Evolutionary conservation across 2,329 filamentous ascomycete species (phyloP), one percentile per base, ranked within the genome.

Genomic region (Diaporthe citriasiana): DNA sequence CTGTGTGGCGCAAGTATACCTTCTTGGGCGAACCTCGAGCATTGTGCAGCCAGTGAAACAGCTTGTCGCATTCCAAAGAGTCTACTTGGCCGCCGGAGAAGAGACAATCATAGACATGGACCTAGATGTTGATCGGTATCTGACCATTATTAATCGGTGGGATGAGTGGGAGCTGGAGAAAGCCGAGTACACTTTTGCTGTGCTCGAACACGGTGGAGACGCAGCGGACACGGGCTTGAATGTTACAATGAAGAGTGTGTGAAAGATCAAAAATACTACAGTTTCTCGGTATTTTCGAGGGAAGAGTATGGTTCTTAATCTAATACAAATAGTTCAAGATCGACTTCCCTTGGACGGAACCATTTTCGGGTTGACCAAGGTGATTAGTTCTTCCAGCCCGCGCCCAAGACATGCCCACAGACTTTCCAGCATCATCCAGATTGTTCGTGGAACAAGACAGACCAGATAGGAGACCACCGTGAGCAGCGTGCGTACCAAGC

Each of bases 111-210:
- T 85, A 15, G 74, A 68, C 5, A 80, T 84, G 80, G 78, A 82
- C 42, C 56, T 86, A 9, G 83, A 86, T 3, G 84, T 82, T 19
- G 82, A 83, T 74, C 79, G 85, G 35, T 87, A 85, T 77, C 78
- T 87, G 27, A 81, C 80, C 1, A 82, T 86, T 35, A 76, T 87
- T 73, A 84, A 86, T 74, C 78, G 85, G 45, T 78, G 76, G 71
- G 83, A 84, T 74, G 76, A 84, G 50, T 87, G 85, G 85, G 82
- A 82, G 50, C 77, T 87, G 22, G 85, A 87, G 78, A 83, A 80
- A 74, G 85, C 85, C 0, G 74, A 76, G 19, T 86, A 87, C 77
- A 82, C 79, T 0, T 86, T 86, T 76, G 83, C 83, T 19, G 76
- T 86, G 73, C 74, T 85, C 60, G 79, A 82, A n/a, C 78, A 86